Percentiles rank a stretch among this genome's conserved stretches.
These are phyloP conservation scores for Solidago caesia DNA, from an alignment of 129 eudicot genomes.

Conservation along the genomic window DNA sequence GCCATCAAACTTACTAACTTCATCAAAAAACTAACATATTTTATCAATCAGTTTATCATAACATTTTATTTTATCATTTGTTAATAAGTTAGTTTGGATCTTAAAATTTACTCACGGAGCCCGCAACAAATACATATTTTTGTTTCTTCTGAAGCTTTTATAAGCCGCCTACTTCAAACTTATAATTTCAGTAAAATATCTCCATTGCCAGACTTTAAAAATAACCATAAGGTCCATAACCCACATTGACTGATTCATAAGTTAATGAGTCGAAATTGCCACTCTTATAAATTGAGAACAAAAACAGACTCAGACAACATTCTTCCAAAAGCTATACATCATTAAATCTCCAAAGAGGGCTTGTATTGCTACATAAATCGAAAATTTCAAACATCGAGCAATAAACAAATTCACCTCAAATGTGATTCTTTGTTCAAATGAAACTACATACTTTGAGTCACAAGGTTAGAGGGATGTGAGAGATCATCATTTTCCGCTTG, in stretches of 20 bases:
- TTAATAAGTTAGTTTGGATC: no score
- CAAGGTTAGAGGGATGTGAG: conserved; percentile 35
- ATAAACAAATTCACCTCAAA: conserved; percentile 25
- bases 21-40: no score
- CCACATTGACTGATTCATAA: background rate
- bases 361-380: background rate
- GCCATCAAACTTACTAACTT: no score
- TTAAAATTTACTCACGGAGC: no score
- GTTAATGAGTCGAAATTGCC: background rate
- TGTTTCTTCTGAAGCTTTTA: background rate
- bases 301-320: background rate
- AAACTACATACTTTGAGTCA: conserved; percentile 18
- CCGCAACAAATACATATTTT: no score
- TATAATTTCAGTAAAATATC: background rate
- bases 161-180: background rate
- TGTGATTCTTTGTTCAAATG: background rate
- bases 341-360: background rate
- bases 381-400: conserved; percentile 3
- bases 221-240: background rate
- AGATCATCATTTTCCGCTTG: conserved; percentile 41
- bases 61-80: no score
- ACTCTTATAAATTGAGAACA: background rate
- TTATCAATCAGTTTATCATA: no score
- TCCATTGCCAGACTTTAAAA: background rate
- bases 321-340: background rate